phyloP scores from a whole-genome alignment of 495 filamentous ascomycete species.

The Filosporella fistucella region DNA sequence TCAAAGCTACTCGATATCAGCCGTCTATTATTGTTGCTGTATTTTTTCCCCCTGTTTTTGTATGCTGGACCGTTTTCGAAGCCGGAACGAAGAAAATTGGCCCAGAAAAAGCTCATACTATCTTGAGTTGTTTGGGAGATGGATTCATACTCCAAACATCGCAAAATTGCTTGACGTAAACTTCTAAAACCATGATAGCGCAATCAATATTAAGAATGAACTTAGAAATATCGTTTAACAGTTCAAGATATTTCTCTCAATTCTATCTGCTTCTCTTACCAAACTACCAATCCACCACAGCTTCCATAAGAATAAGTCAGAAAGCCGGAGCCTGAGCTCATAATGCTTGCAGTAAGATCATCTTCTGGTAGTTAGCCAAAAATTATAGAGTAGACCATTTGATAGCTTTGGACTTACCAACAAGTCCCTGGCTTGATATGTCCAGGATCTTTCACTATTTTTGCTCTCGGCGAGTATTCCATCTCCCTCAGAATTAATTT shows the following conservation, averaged over 20 bases:
- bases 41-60: neutral
- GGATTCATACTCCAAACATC: neutral
- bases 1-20: neutral
- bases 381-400: neutral
- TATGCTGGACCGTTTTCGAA: neutral
- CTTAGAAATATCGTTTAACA: neutral
- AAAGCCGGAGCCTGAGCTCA: neutral
- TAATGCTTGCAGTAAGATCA: neutral
- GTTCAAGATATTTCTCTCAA: neutral
- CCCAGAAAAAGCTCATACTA: neutral
- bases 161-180: neutral
- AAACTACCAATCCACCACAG: neutral
- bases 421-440: slow-evolving; percentile 1
- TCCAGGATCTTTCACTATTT: slow-evolving; percentile 3
- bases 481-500: slow-evolving; percentile 3
- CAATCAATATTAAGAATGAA: neutral
- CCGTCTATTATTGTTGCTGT: neutral
- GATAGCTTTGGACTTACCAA: slow-evolving; percentile 2
- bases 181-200: no score
- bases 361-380: neutral
- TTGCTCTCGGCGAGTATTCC: slow-evolving; percentile 1
- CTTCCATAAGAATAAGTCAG: neutral
- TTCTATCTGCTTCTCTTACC: neutral
- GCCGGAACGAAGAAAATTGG: neutral
- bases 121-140: neutral